Percentiles rank a stretch among this genome's conserved stretches.
Conservation (phyloP, 371 early-diverging fungal genomes). For the Fennellomyces sp. region DNA sequence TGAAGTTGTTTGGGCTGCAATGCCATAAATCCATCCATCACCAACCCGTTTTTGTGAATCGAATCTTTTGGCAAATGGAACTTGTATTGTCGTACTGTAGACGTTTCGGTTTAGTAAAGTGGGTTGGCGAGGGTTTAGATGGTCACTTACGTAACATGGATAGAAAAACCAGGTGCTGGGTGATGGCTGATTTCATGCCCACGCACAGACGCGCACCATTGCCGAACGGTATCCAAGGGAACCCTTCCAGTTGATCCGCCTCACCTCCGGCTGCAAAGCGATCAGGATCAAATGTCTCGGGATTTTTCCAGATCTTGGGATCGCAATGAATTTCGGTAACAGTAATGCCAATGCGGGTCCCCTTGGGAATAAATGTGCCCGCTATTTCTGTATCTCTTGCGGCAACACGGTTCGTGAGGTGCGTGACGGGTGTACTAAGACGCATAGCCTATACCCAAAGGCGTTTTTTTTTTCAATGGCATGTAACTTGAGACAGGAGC, state of each 20-base stretch:
- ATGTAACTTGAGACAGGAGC: too few species aligned
- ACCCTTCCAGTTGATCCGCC: slow-evolving; percentile 12
- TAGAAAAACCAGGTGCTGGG: slow-evolving; percentile 21
- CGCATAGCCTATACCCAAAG: slow-evolving; percentile 13
- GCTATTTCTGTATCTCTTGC: slow-evolving; percentile 9
- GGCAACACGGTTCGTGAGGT: slow-evolving; percentile 1
- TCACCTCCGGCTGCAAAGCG: slow-evolving; percentile 25
- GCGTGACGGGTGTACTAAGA: background rate
- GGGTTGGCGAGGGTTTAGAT: too few species aligned
- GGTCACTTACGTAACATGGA: slow-evolving; percentile 20
- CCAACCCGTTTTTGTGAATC: too few species aligned
- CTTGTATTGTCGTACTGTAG: slow-evolving; percentile 15
- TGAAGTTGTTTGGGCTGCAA: too few species aligned
- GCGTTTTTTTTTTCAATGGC: too few species aligned
- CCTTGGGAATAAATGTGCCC: slow-evolving; percentile 18
- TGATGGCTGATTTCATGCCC: slow-evolving; percentile 24
- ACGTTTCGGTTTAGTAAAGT: background rate
- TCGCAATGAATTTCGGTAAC: slow-evolving; percentile 19
- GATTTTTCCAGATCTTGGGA: slow-evolving; percentile 14
- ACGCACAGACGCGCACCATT: slow-evolving; percentile 13
- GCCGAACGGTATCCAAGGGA: slow-evolving; percentile 16
- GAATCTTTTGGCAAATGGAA: slow-evolving; percentile 13
- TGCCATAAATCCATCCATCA: too few species aligned
- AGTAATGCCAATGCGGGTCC: slow-evolving; percentile 11
- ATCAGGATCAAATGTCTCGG: slow-evolving; percentile 21